A percentile compares a stretch with the other conserved stretches of the same genome.
Evolutionary conservation across 225 moss, liverwort and hornwort genomes (phyloP).

Genomic region (Pleurozium schreberi): DNA sequence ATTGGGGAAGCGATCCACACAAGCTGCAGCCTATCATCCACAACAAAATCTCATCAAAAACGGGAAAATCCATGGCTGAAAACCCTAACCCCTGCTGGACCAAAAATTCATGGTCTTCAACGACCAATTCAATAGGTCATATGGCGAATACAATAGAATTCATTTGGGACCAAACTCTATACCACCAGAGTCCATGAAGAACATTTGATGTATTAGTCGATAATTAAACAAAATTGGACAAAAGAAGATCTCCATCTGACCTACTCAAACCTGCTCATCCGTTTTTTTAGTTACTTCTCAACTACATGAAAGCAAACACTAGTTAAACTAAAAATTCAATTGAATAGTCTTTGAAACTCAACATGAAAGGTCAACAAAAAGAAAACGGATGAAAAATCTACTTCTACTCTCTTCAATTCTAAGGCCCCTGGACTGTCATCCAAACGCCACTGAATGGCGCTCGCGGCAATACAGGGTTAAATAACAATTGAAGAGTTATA

Average conservation of each 20-base stretch:
- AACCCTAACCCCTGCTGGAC: background rate
- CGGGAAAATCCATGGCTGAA: background rate
- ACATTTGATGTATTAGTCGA: background rate
- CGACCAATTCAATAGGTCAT: background rate
- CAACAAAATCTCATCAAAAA: background rate
- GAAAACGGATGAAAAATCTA: too few relatives aligned
- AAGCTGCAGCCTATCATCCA: slow-evolving; percentile 16
- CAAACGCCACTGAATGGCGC: too few relatives aligned
- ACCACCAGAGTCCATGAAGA: background rate
- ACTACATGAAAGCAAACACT: too few relatives aligned
- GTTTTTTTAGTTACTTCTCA: too few relatives aligned
- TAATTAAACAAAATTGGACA: background rate
- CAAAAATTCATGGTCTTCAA: background rate
- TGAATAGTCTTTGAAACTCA: too few relatives aligned
- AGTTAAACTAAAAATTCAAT: too few relatives aligned
- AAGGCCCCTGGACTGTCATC: too few relatives aligned
- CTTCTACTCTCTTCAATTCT: too few relatives aligned
- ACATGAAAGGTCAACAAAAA: too few relatives aligned
- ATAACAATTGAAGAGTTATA: too few relatives aligned
- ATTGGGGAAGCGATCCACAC: background rate
- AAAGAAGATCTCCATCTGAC: background rate
- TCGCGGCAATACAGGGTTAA: too few relatives aligned
- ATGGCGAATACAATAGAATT: background rate
- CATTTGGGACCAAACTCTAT: background rate
- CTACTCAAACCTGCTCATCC: background rate